Percentiles rank a stretch among this genome's conserved stretches.
These are phyloP conservation scores for Colletotrichum sp. DNA, from an alignment of 2,329 filamentous ascomycete species.

Conservation along the genomic window DNA sequence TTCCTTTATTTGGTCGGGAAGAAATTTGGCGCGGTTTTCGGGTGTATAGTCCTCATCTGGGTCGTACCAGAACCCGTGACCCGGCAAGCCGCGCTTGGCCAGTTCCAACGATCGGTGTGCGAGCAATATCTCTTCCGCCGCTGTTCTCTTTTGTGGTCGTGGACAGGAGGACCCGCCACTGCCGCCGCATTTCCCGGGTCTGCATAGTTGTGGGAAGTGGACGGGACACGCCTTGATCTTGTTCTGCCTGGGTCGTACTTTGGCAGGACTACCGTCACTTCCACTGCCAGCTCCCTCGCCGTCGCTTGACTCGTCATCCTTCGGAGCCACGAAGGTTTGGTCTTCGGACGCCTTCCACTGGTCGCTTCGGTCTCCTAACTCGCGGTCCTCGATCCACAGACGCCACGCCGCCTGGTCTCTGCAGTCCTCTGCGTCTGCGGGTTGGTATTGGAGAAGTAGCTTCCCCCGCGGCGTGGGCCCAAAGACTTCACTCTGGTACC, in stretches of 20 bases:
- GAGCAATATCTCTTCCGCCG: not conserved
- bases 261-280: not conserved
- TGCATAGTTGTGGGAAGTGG: not conserved
- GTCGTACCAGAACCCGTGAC: not conserved
- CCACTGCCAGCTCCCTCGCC: not conserved
- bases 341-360: not conserved
- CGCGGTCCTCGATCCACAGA: conserved; percentile 23
- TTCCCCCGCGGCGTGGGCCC: not conserved
- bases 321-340: not conserved
- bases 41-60: not conserved
- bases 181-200: not conserved
- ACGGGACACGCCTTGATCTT: too few relatives aligned
- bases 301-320: not conserved
- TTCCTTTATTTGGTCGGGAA: not conserved
- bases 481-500: not conserved
- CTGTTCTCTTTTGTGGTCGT: not conserved
- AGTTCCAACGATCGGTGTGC: not conserved
- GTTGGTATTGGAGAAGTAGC: conserved; percentile 2
- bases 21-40: not conserved
- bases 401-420: conserved; percentile 6
- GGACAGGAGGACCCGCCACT: not conserved
- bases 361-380: conserved; percentile 29
- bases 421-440: not conserved
- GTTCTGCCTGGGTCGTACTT: not conserved
- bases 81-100: not conserved